Conservation (phyloP, 2,329 filamentous ascomycete species). For the Neonectria neomacrospora region DNA sequence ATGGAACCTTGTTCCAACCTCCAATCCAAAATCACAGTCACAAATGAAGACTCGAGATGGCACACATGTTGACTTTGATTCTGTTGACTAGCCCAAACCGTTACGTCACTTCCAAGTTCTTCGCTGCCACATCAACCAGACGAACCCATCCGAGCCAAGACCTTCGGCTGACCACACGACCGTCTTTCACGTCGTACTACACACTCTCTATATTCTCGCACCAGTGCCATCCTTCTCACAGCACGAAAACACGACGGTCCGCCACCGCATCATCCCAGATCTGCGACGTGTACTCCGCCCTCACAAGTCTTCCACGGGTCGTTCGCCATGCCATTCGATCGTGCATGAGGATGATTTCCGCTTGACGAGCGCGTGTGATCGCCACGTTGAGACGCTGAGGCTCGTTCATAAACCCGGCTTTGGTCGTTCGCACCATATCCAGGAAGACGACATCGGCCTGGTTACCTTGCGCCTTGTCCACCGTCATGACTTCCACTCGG, state of each 20-base stretch:
- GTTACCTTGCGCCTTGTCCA: constrained; percentile 59
- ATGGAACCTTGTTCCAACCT: background rate
- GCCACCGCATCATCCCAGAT: constrained; percentile 48
- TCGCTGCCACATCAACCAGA: background rate
- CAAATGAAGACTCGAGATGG: background rate
- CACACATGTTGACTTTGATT: background rate
- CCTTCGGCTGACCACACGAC: constrained; percentile 20
- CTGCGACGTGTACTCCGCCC: constrained; percentile 42
- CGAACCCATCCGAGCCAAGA: background rate
- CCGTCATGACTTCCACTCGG: constrained; percentile 55
- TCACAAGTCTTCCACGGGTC: constrained; percentile 21
- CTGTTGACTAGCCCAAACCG: background rate
- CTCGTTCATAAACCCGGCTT: constrained; percentile 56
- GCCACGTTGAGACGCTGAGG: constrained; percentile 58
- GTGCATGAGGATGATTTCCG: constrained; percentile 59
- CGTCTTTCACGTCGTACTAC: background rate
- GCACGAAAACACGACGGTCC: constrained; percentile 37
- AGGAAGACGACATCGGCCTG: constrained; percentile 61
- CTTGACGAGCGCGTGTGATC: constrained; percentile 57
- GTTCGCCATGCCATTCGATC: constrained; percentile 46
- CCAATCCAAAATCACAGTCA: background rate
- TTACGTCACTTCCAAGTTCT: background rate
- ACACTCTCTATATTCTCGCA: background rate
- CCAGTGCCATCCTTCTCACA: constrained; percentile 17
- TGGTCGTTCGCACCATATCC: constrained; percentile 56